Percentiles rank a stretch among this genome's conserved stretches.
phyloP scores from a whole-genome alignment of 106 monocot genomes.

The Amphibolis antarctica region DNA sequence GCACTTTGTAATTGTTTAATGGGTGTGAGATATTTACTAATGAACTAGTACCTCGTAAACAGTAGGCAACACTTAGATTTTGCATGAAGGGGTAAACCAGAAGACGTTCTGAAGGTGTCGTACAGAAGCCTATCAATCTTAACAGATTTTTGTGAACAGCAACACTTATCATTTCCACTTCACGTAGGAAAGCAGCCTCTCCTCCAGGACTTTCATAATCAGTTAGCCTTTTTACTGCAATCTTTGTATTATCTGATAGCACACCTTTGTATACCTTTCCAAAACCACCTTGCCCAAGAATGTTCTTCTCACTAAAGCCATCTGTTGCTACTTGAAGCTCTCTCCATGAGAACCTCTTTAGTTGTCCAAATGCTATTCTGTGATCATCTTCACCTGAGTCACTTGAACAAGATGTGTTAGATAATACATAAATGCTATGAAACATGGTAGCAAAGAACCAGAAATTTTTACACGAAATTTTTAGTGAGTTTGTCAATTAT shows the following conservation, averaged over 20 bases:
- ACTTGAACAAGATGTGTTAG: neutral
- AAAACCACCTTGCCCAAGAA: constrained; percentile 29
- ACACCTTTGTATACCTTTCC: constrained; percentile 26
- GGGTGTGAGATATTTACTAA: neutral
- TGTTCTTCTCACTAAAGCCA: constrained; percentile 19
- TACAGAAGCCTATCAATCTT: constrained; percentile 22
- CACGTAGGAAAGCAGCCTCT: constrained; percentile 22
- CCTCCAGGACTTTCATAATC: constrained; percentile 25
- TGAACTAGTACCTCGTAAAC: constrained; percentile 16
- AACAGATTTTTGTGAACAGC: constrained; percentile 28
- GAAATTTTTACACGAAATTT: too few species aligned
- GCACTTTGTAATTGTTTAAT: neutral
- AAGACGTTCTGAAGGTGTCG: constrained; percentile 21
- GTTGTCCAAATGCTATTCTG: constrained; percentile 30
- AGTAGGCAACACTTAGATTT: constrained; percentile 25
- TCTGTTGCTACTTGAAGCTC: constrained; percentile 26
- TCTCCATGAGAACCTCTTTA: constrained; percentile 25
- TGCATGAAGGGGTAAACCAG: constrained; percentile 28
- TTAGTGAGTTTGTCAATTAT: too few species aligned
- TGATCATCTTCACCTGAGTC: constrained; percentile 24
- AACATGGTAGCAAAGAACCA: neutral
- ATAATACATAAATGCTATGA: neutral
- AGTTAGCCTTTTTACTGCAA: constrained; percentile 25
- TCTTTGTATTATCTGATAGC: constrained; percentile 16
- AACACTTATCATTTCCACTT: constrained; percentile 25